Conservation (phyloP, 225 moss, liverwort and hornwort species). For the Anthoceros angustus region DNA sequence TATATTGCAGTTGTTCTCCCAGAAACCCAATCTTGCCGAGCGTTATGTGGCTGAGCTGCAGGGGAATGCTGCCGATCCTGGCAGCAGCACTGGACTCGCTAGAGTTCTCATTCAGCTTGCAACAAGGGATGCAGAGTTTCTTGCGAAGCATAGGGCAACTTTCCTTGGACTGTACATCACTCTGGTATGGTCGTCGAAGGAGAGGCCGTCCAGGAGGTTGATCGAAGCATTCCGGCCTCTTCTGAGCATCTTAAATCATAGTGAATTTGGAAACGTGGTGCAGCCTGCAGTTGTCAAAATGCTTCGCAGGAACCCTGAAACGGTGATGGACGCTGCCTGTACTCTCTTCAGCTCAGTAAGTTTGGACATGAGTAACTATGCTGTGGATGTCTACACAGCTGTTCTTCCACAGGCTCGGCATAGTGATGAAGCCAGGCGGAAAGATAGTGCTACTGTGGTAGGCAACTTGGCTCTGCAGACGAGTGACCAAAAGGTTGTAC, state of each 20-base stretch:
- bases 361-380: conserved; percentile 85
- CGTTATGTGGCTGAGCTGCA: conserved; percentile 61
- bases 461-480: conserved; percentile 61
- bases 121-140: conserved; percentile 21
- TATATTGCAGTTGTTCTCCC: conserved; percentile 40
- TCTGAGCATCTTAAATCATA: conserved; percentile 57
- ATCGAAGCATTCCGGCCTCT: conserved; percentile 73
- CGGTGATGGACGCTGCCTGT: conserved; percentile 85
- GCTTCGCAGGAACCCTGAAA: conserved; percentile 91
- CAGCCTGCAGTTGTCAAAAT: conserved; percentile 74
- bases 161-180: conserved; percentile 71
- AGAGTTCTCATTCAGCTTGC: conserved; percentile 48
- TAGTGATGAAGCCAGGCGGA: conserved; percentile 79
- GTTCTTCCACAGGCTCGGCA: conserved; percentile 81
- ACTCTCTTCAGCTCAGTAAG: conserved; percentile 50
- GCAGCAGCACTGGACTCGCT: conserved; percentile 60
- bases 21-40: conserved; percentile 48
- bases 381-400: conserved; percentile 50
- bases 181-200: conserved; percentile 54
- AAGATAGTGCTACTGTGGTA: conserved; percentile 52
- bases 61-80: conserved; percentile 31
- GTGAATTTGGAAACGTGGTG: conserved; percentile 60
- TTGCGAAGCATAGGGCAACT: conserved; percentile 42
- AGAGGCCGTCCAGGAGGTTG: conserved; percentile 51
- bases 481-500: conserved; percentile 73